A percentile compares a stretch with the other conserved stretches of the same genome.
Evolutionary conservation across 208 protist species (phyloP).

Genomic region (Trypanosoma theileri): DNA sequence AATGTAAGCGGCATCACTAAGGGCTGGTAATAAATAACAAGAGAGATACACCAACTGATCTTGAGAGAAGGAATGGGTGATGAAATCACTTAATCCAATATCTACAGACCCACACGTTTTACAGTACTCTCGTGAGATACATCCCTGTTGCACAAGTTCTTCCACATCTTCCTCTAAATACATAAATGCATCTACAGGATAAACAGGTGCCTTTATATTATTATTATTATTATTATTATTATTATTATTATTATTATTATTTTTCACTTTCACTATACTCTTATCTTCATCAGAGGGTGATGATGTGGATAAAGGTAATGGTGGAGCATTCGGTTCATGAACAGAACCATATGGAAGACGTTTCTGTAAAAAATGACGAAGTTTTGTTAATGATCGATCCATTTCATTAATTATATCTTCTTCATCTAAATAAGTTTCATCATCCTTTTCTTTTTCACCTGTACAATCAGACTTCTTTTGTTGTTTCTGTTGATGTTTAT

Average conservation of each 20-base stretch:
- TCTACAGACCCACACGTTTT: slow-evolving; percentile 52
- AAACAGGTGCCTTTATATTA: slow-evolving; percentile 38
- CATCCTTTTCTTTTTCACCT: slow-evolving; percentile 30
- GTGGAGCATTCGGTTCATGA: slow-evolving; percentile 38
- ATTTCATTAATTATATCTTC: slow-evolving; percentile 41
- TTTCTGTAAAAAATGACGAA: slow-evolving; percentile 46
- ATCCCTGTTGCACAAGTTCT: slow-evolving; percentile 40
- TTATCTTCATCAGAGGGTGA: no score
- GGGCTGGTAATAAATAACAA: slow-evolving; percentile 54
- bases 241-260: background rate
- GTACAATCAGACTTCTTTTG: background rate
- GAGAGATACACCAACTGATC: slow-evolving; percentile 79
- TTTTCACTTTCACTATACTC: no score
- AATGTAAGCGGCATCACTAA: slow-evolving; percentile 2
- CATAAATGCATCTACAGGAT: slow-evolving; percentile 75
- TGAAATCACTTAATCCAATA: slow-evolving; percentile 63
- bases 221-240: background rate
- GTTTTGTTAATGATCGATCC: slow-evolving; percentile 42
- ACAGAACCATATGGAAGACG: slow-evolving; percentile 47
- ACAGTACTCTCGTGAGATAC: slow-evolving; percentile 72
- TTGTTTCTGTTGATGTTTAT: slow-evolving; percentile 4
- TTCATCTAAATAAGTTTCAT: slow-evolving; percentile 22
- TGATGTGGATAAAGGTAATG: background rate
- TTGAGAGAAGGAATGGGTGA: slow-evolving; percentile 84
- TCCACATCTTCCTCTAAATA: slow-evolving; percentile 74